Evolutionary conservation across 306 rosid genomes (phyloP), one percentile per base, ranked within the genome.

Genomic region (Senna tora): DNA sequence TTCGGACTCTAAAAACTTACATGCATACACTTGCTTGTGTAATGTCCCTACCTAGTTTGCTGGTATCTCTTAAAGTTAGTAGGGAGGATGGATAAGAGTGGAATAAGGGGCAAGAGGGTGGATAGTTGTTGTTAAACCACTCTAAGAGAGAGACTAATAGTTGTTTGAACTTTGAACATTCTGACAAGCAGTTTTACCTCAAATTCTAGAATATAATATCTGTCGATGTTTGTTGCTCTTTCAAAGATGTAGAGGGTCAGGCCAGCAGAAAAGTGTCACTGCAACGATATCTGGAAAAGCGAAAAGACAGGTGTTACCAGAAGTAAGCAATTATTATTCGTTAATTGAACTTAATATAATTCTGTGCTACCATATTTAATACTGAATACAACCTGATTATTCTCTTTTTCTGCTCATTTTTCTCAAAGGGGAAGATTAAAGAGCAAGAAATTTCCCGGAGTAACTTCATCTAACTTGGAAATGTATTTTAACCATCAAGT

Each of bases 281-380:
- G 84, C 93, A 95, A 83, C 92, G 97, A 75, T 95, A 91, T 78
- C 89, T 2, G 56, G 97, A 91, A 79, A 95, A 95, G 90, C 83
- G 90, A 67, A 95, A 88, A 75, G 97, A 91, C 89, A 95, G 99
- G 99, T 95, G 77, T 30, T 72, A 25, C 73, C 70, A 42, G 67
- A 39, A 22, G 56, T 52, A 33, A 55, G 54, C 83, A n/a, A n/a
- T n/a, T 72, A 68, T 60, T 58, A 53, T 76, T 69, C 75, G 66
- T 77, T 66, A 65, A 53, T 49, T 50, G 71, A 65, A 63, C 45
- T 38, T 51, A 60, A 77, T 71, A 69, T 50, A 53, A 22, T 63
- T 76, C 53, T 50, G 19, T 66, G 25, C 46, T 77, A 21, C 64
- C 20, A 10, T 69, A 53, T 70, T 25, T 57, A 75, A 51, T 30